Conservation (phyloP, 805 yeast species). For the Clavispora phyllophila region DNA sequence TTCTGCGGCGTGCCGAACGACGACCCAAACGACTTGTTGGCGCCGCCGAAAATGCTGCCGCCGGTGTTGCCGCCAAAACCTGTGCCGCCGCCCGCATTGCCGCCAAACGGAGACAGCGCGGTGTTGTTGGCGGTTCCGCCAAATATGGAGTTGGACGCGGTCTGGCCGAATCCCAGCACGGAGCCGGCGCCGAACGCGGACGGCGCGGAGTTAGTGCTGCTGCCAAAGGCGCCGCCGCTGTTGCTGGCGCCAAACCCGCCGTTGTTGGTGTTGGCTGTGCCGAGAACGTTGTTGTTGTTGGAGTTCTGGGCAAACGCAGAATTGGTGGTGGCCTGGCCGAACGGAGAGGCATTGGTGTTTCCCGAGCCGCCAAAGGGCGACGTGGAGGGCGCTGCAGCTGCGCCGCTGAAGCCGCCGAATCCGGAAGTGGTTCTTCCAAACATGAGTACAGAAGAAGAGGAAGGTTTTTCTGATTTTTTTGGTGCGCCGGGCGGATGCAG, state of each 20-base stretch:
- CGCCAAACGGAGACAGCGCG: conserved; percentile 15
- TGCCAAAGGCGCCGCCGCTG: conserved; percentile 28
- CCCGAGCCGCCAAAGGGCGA: conserved; percentile 21
- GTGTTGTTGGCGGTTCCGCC: conserved; percentile 17
- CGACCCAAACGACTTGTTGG: conserved; percentile 14
- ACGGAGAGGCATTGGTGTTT: conserved; percentile 12
- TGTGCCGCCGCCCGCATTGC: conserved; percentile 10
- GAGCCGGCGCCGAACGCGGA: conserved; percentile 37
- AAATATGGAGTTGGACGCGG: conserved; percentile 21
- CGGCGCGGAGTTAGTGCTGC: conserved; percentile 9
- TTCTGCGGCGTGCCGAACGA: conserved; percentile 19
- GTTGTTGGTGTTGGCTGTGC: conserved; percentile 15
- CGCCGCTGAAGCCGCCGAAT: conserved; percentile 45
- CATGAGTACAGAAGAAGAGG: conserved; percentile 21
- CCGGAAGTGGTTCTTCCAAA: conserved; percentile 48
- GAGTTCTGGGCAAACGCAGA: conserved; percentile 9
- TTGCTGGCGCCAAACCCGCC: conserved; percentile 18
- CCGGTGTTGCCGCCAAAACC: conserved; percentile 15
- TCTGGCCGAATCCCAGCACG: conserved; percentile 18
- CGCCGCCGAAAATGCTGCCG: conserved; percentile 10
- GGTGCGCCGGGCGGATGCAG: not conserved
- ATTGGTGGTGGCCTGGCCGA: conserved; percentile 11
- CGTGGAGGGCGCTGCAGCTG: conserved; percentile 4
- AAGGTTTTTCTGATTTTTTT: not conserved
- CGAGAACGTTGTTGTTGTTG: conserved; percentile 11